A percentile compares a stretch with the other conserved stretches of the same genome.
These are phyloP conservation scores for Colletotrichum sp. DNA, from an alignment of 2,329 filamentous ascomycete species.

Conservation along the genomic window DNA sequence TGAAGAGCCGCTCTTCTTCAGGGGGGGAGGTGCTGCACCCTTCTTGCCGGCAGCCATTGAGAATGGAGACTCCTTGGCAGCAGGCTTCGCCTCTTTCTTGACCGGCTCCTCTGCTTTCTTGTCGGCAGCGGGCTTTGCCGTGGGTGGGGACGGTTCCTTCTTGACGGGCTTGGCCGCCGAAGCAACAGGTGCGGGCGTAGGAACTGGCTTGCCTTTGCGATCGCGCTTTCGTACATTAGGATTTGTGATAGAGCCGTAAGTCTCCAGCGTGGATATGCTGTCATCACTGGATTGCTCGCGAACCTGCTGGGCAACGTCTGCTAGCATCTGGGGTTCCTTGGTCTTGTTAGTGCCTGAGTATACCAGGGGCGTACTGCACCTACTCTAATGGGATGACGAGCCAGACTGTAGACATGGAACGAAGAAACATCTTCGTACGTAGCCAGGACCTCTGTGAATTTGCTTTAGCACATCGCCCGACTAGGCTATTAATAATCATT, in stretches of 20 bases:
- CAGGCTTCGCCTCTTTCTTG: conserved; percentile 41
- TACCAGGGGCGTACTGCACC: not conserved
- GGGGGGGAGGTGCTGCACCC: conserved; percentile 29
- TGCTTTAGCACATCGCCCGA: conserved; percentile 19
- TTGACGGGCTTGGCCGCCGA: conserved; percentile 32
- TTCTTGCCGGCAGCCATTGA: conserved; percentile 46
- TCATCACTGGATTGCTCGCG: conserved; percentile 64
- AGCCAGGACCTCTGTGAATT: conserved; percentile 63
- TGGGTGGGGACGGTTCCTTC: conserved; percentile 32
- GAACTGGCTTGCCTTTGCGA: conserved; percentile 36
- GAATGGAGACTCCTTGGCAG: conserved; percentile 42
- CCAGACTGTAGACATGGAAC: conserved; percentile 88
- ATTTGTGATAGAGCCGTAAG: conserved; percentile 79
- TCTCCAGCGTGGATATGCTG: conserved; percentile 59
- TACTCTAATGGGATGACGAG: conserved; percentile 71
- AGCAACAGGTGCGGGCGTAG: conserved; percentile 25
- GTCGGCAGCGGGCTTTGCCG: conserved; percentile 22
- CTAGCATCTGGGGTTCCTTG: conserved; percentile 70
- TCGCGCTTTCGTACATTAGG: conserved; percentile 63
- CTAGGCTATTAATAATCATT: not conserved
- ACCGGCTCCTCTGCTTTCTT: conserved; percentile 26
- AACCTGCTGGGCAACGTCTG: conserved; percentile 71
- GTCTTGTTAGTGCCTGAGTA: not conserved
- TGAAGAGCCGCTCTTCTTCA: conserved; percentile 63
- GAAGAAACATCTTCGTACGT: conserved; percentile 76